Conservation (phyloP, 139 green algal species). For the Chlamydomonas sphaeroides region DNA sequence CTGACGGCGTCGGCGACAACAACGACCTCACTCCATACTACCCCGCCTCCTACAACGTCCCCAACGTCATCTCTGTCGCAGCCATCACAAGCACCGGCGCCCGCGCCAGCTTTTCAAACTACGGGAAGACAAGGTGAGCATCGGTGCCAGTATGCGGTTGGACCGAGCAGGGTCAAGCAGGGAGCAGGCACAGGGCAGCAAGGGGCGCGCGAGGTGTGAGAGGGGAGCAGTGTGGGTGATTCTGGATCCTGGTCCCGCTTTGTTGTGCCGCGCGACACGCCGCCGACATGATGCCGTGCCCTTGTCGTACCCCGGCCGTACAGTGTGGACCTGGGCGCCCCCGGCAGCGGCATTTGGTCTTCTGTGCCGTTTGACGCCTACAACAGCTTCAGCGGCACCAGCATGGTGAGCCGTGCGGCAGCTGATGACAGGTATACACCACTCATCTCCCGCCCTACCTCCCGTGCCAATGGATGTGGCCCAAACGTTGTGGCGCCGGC, state of each 20-base stretch:
- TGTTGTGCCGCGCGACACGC: too few species aligned
- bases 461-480: too few species aligned
- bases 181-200: too few species aligned
- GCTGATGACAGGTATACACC: too few species aligned
- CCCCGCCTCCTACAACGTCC: conserved; percentile 10
- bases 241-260: too few species aligned
- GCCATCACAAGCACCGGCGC: not conserved
- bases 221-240: too few species aligned
- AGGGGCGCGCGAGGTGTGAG: too few species aligned
- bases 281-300: too few species aligned
- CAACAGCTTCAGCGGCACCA: not conserved
- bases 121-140: not conserved
- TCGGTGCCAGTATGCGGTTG: not conserved
- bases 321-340: not conserved
- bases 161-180: too few species aligned
- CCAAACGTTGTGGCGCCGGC: too few species aligned
- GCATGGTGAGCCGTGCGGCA: too few species aligned
- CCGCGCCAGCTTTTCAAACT: not conserved
- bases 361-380: not conserved
- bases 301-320: not conserved
- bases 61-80: conserved; percentile 7
- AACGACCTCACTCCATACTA: conserved; percentile 16
- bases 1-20: not conserved
- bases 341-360: not conserved
- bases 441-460: too few species aligned